These are phyloP conservation scores for Russula compacta DNA, from an alignment of 768 basidiomycete species.

Conservation along the genomic window DNA sequence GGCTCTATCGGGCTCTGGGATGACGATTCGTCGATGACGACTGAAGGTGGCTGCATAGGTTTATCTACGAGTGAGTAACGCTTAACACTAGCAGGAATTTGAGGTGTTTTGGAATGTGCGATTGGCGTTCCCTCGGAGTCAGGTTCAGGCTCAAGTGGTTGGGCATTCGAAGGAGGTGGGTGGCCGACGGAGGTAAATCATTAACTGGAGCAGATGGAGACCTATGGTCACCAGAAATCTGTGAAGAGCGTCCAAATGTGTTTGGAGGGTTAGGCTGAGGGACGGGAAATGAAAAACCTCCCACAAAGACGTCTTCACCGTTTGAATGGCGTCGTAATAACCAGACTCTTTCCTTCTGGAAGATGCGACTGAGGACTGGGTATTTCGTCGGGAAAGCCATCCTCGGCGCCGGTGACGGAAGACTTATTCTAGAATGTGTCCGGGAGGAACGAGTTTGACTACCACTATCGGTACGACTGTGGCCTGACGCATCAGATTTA, in stretches of 20 bases:
- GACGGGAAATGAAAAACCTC: constrained; percentile 36
- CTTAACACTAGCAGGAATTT: constrained; percentile 60
- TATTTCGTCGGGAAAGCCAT: constrained; percentile 22
- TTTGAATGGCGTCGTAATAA: constrained; percentile 14
- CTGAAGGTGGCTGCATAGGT: constrained; percentile 42
- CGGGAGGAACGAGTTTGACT: constrained; percentile 46
- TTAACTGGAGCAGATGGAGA: neutral
- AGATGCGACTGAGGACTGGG: neutral
- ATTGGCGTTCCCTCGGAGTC: constrained; percentile 22
- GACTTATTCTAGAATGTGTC: constrained; percentile 28
- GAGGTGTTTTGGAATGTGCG: constrained; percentile 28
- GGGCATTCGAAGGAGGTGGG: constrained; percentile 12
- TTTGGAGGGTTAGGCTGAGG: constrained; percentile 9
- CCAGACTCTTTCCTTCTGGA: constrained; percentile 23
- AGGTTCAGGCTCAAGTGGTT: constrained; percentile 16
- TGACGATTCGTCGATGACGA: constrained; percentile 46
- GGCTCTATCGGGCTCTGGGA: constrained; percentile 13
- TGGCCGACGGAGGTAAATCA: neutral
- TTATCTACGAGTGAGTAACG: constrained; percentile 75
- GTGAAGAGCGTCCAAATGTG: constrained; percentile 4
- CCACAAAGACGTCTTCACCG: constrained; percentile 39
- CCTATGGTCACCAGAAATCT: constrained; percentile 2
- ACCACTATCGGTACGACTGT: constrained; percentile 41
- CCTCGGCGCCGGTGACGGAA: constrained; percentile 28
- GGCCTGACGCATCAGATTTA: constrained; percentile 35